phyloP scores from a whole-genome alignment of 1,284 basidiomycete genomes.

The Ustilago sp. region DNA sequence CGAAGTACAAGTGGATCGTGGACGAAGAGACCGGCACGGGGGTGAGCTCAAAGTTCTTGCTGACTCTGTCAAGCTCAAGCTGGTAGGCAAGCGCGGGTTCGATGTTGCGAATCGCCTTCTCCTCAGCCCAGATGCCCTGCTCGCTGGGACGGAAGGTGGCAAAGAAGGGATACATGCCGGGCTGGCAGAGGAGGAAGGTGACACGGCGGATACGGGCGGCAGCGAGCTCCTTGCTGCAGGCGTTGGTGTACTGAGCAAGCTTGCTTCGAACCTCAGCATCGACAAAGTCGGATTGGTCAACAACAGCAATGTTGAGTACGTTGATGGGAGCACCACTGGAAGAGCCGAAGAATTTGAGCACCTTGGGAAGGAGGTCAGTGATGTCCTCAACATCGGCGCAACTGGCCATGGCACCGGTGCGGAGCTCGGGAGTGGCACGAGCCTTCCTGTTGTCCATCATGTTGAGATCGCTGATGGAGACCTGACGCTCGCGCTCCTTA shows the following conservation, averaged over 20 bases:
- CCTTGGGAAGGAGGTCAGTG: conserved; percentile 57
- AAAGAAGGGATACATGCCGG: conserved; percentile 92
- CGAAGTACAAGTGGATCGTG: conserved; percentile 85
- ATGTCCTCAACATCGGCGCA: conserved; percentile 58
- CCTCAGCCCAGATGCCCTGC: conserved; percentile 86
- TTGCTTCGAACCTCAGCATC: conserved; percentile 84
- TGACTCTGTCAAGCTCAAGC: conserved; percentile 93
- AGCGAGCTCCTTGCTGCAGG: conserved; percentile 76
- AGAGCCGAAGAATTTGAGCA: conserved; percentile 60
- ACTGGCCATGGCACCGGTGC: conserved; percentile 68
- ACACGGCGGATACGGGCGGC: conserved; percentile 88
- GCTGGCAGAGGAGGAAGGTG: conserved; percentile 91
- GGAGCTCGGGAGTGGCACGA: conserved; percentile 52
- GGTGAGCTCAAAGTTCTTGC: conserved; percentile 90
- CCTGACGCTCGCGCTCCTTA: conserved; percentile 65
- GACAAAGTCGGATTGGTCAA: conserved; percentile 78
- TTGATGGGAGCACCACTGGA: conserved; percentile 55
- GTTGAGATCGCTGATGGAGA: conserved; percentile 64
- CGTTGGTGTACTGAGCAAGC: conserved; percentile 81
- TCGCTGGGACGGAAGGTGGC: conserved; percentile 83
- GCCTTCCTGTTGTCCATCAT: conserved; percentile 55
- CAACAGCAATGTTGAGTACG: conserved; percentile 82
- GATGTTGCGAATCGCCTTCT: conserved; percentile 96
- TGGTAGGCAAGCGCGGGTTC: conserved; percentile 99
- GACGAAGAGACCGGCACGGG: conserved; percentile 80